Evolutionary conservation across 176 grass and related monocot species (phyloP), one percentile per base, ranked within the genome.

Genomic region (Typha latifolia): DNA sequence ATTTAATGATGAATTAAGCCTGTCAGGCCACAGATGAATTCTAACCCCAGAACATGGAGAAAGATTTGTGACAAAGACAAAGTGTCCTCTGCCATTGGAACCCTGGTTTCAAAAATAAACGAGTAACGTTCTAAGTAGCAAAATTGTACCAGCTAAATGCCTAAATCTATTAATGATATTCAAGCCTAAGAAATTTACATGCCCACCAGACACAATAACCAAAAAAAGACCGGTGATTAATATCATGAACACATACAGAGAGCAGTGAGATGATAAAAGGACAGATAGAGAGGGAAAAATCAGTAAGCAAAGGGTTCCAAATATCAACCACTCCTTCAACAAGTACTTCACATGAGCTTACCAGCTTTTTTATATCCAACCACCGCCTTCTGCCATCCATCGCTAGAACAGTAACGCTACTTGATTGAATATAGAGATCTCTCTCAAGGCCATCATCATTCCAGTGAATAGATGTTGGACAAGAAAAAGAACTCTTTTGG

Each of bases 351-450:
- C 1, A 37, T 2, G 47, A 65, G 78, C 75, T 75, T 90, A 97
- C 94, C 85, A 92, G 70, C 64, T 85, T 87, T 74, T 82, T 87
- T 71, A 97, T 90, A 79, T 97, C 94, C 66, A 97, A 72, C 94
- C 94, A 97, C 59, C 94, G 87, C 67, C 94, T 86, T 32, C 86
- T 84, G 66, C 94, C 94, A 90, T 97, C 94, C 89, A 97, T 92
- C 15, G 94, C 89, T 84, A 92, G 62, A 83, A 97, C 76, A 24
- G 89, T 90, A 73, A 97, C 83, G 32, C 64, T 76, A 71, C 84
- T 97, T 66, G 83, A 97, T 49, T 85, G 72, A 67, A 97, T 84
- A 71, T 90, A 85, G n/a, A 97, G 67, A 77, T 97, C 94, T 81
- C 80, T 97, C 80, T 93, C 94, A 78, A 92, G 88, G 61, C 85